phyloP scores from a whole-genome alignment of 129 eudicot genomes.

The Silybum marianum region DNA sequence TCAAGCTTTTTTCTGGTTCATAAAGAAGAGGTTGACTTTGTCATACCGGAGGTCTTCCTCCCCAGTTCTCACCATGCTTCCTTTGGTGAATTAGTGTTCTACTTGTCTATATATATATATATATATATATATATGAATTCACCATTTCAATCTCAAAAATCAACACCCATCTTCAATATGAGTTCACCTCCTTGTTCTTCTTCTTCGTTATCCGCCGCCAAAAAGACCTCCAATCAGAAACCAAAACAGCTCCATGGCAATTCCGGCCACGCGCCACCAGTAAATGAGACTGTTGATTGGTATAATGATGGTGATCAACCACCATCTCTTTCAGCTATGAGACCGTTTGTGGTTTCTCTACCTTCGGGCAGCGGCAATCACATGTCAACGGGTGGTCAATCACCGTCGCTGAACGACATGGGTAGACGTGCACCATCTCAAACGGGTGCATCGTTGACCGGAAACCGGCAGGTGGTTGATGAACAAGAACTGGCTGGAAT shows the following conservation, averaged over 20 bases:
- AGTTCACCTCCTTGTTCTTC: not conserved
- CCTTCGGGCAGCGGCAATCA: constrained; percentile 3
- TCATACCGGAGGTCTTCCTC: not conserved
- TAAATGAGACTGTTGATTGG: not conserved
- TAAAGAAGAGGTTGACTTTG: not conserved
- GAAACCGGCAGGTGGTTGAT: not conserved
- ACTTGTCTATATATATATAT: not conserved
- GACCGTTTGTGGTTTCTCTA: not conserved
- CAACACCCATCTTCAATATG: not conserved
- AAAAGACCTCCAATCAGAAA: not conserved
- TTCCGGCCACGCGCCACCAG: too few relatives aligned
- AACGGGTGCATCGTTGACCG: not conserved
- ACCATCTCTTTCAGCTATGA: not conserved
- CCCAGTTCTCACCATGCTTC: not conserved
- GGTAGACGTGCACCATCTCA: constrained; percentile 8
- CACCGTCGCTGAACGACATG: constrained; percentile 9
- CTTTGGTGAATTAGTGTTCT: not conserved
- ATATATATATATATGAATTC: not conserved
- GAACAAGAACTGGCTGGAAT: not conserved
- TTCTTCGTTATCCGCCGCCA: not conserved
- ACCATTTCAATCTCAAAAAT: not conserved
- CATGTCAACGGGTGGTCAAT: not conserved
- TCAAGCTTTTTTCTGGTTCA: not conserved
- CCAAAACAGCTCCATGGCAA: not conserved
- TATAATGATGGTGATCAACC: not conserved